phyloP scores from a whole-genome alignment of 2,329 filamentous ascomycete species.

The Fusarium virguliforme region DNA sequence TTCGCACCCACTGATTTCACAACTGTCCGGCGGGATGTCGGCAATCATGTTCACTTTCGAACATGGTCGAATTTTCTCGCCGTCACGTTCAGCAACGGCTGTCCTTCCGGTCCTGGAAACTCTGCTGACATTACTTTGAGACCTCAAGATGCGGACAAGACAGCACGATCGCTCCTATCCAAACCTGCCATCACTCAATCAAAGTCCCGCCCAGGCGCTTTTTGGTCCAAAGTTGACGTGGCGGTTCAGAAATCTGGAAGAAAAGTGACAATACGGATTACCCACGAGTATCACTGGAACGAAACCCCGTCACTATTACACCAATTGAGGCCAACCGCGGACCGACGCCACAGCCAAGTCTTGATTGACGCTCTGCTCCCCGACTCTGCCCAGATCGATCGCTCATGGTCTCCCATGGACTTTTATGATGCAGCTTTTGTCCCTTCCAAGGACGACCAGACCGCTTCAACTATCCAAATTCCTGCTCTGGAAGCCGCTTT shows the following conservation, averaged over 20 bases:
- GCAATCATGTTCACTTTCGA: constrained; percentile 47
- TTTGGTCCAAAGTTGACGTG: constrained; percentile 58
- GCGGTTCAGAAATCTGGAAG: constrained; percentile 50
- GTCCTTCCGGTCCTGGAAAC: constrained; percentile 22
- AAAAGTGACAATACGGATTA: constrained; percentile 52
- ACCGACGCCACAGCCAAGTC: constrained; percentile 55
- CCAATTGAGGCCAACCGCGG: constrained; percentile 50
- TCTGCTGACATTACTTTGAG: constrained; percentile 42
- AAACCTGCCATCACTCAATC: constrained; percentile 28
- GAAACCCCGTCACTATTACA: constrained; percentile 54
- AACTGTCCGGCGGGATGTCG: constrained; percentile 41
- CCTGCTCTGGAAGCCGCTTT: constrained; percentile 66
- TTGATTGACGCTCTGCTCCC: constrained; percentile 60
- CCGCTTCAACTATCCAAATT: constrained; percentile 59
- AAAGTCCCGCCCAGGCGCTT: constrained; percentile 48
- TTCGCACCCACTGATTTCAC: constrained; percentile 17
- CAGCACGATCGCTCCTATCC: constrained; percentile 43
- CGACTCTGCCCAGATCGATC: background rate
- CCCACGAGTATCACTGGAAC: constrained; percentile 62
- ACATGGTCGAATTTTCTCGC: constrained; percentile 36
- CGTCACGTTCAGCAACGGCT: constrained; percentile 26
- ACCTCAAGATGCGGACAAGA: constrained; percentile 43
- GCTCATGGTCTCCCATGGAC: constrained; percentile 63
- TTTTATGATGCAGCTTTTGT: constrained; percentile 82
- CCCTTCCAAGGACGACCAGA: constrained; percentile 64